Evolutionary conservation across 176 grass and related monocot genomes (phyloP).

Genomic region (Typha latifolia): DNA sequence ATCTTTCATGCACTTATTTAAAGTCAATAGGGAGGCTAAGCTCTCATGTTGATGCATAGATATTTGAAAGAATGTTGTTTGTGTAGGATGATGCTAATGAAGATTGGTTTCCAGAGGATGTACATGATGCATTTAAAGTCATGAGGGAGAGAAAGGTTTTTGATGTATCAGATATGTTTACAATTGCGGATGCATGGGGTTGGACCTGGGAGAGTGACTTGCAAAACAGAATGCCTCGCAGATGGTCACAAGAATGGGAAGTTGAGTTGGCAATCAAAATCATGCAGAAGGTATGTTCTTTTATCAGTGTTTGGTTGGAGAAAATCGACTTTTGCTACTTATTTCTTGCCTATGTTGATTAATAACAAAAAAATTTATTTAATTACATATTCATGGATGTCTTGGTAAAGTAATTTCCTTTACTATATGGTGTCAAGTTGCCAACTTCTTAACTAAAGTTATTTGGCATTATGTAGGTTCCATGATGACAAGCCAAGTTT

Average conservation of each 20-base stretch:
- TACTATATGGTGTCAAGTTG: too few relatives aligned
- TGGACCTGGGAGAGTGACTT: constrained; percentile 95
- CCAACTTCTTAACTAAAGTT: too few relatives aligned
- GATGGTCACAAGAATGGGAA: constrained; percentile 99
- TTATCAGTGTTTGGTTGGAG: too few relatives aligned
- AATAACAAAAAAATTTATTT: too few relatives aligned
- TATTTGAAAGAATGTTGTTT: constrained; percentile 7
- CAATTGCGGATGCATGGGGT: constrained; percentile 86
- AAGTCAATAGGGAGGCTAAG: too few relatives aligned
- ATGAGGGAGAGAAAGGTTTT: constrained; percentile 73
- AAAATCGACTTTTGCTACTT: too few relatives aligned
- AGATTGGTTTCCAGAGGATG: constrained; percentile 88
- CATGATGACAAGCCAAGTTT: too few relatives aligned
- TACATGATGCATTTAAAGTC: constrained; percentile 80
- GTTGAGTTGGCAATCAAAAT: constrained; percentile 92
- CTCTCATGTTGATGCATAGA: background rate
- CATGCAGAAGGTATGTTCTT: constrained; percentile 63
- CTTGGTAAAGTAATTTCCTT: too few relatives aligned
- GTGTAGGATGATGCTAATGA: constrained; percentile 73
- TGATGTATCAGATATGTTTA: constrained; percentile 78
- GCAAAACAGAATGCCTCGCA: constrained; percentile 76
- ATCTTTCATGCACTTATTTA: background rate
- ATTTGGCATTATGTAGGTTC: too few relatives aligned
- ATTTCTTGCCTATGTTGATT: too few relatives aligned
- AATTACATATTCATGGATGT: too few relatives aligned